Conservation (phyloP, 495 filamentous ascomycete genomes). For the Aspergillus haitiensis region DNA sequence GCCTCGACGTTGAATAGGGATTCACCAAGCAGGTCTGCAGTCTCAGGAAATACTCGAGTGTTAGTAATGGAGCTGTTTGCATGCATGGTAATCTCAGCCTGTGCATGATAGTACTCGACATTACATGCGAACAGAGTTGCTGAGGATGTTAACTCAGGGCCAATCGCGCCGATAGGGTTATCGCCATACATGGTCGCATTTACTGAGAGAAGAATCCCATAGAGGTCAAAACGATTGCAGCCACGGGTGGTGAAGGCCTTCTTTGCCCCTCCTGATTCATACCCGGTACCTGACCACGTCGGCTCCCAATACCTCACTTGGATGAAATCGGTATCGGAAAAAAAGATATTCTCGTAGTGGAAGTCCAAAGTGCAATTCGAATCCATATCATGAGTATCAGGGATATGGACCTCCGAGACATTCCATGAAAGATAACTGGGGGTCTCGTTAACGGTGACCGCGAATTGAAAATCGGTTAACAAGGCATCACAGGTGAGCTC, state of each 20-base stretch:
- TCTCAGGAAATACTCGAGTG: conserved; percentile 25
- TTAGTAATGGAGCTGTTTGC: conserved; percentile 43
- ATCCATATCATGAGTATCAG: conserved; percentile 20
- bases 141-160: conserved; percentile 28
- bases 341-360: conserved; percentile 36
- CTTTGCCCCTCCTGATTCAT: background rate
- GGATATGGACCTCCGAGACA: conserved; percentile 30
- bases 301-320: conserved; percentile 48
- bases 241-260: conserved; percentile 33
- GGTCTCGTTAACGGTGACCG: conserved; percentile 28
- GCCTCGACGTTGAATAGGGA: conserved; percentile 38
- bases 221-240: conserved; percentile 40
- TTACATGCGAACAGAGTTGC: conserved; percentile 41
- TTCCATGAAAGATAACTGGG: conserved; percentile 33
- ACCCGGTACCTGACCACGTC: conserved; percentile 21
- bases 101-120: conserved; percentile 35
- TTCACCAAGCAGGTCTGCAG: conserved; percentile 23
- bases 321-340: conserved; percentile 35
- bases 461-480: conserved; percentile 24
- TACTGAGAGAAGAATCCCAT: conserved; percentile 40
- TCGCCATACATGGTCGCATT: conserved; percentile 28
- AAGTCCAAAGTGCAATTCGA: conserved; percentile 35
- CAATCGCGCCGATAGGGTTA: conserved; percentile 8
- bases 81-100: conserved; percentile 39
- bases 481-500: conserved; percentile 32